A percentile compares a stretch with the other conserved stretches of the same genome.
Evolutionary conservation across 768 basidiomycete genomes (phyloP).

Genomic region (Lepiota venenata): DNA sequence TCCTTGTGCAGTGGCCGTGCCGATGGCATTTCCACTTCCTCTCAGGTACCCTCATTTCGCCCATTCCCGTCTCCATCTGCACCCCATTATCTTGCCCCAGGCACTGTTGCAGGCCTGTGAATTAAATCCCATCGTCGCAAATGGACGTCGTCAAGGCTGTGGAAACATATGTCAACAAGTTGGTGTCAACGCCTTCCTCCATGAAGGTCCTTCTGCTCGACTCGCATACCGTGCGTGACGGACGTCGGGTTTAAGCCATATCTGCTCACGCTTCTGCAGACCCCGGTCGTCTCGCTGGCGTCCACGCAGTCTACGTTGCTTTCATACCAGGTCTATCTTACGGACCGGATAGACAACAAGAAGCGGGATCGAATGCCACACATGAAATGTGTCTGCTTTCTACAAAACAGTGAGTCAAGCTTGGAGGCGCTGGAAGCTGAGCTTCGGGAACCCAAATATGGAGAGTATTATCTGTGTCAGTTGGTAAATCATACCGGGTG

Average conservation of each 20-base stretch:
- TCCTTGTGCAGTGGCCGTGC: no score
- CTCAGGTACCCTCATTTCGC: no score
- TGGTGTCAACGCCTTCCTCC: constrained; percentile 78
- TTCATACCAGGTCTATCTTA: constrained; percentile 96
- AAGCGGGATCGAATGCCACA: constrained; percentile 91
- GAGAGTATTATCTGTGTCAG: constrained; percentile 99
- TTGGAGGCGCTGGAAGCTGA: constrained; percentile 82
- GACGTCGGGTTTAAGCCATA: background rate
- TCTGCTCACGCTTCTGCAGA: constrained; percentile 42
- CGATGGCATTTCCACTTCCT: no score
- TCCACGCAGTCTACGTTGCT: constrained; percentile 92
- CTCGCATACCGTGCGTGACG: constrained; percentile 74
- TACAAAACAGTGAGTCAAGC: constrained; percentile 80
- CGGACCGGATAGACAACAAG: constrained; percentile 95
- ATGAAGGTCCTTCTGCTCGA: constrained; percentile 98
- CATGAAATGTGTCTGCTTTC: constrained; percentile 95
- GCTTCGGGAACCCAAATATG: constrained; percentile 87
- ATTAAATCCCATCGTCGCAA: background rate
- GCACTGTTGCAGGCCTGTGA: background rate
- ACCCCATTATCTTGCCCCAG: no score
- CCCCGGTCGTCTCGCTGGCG: constrained; percentile 92
- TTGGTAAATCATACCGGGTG: constrained; percentile 58
- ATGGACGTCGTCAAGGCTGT: constrained; percentile 98
- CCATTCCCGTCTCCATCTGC: no score
- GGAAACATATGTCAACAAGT: constrained; percentile 87